Base-by-base conservation (phyloP, 1,284 basidiomycete genomes). In the Pterulicium gracile region DNA sequence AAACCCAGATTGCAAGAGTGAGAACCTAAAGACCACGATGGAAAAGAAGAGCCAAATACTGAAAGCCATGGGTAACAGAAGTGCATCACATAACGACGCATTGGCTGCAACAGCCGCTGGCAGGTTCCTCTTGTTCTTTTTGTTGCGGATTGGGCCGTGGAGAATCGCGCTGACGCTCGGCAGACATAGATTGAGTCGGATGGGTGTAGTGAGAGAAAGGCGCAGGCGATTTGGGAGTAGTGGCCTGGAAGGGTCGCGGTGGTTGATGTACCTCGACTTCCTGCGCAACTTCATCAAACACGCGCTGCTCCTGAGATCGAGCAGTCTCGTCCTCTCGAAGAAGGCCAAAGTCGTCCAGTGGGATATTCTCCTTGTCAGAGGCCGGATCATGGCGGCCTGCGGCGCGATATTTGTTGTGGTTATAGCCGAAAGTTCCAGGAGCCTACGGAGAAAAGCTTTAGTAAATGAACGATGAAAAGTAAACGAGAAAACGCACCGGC, bases 401-500 rank as follows among this genome's bases (percentile, higher is more conserved):
- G 14, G 68, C 67, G 20, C 78, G 73, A 55, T 77, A 76, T 59
- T 85, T 87, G 10, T 75, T 66, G 46, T 73, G 71, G 55, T 86
- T 79, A 55, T 70, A 87, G 0, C 80, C 84, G 58, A 88, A 88
- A 32, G 84, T 88, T n/a, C 85, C 85, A 14, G 85, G 82, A 19
- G 84, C 85, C 84, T 87, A 52, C 23, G 34, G 42, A 22, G 32
- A 40, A 50, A 49, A 27, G 52, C 35, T 34, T 15, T 34, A 19
- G 40, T 24, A 45, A 34, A 45, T 24, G 24, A 44, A 39, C 44
- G 24, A 48, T 48, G 43, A 47, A 3, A 43, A 21, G 49, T 23
- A 15, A 45, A 46, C 2, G 40, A 32, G 42, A 19, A 22, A 42
- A 64, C 73, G 46, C 55, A 84, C 81, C 24, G 81, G 81, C 55